Evolutionary conservation across 352 stramenopile genomes (phyloP).

Genomic region (Globisporangium acanthophoron): DNA sequence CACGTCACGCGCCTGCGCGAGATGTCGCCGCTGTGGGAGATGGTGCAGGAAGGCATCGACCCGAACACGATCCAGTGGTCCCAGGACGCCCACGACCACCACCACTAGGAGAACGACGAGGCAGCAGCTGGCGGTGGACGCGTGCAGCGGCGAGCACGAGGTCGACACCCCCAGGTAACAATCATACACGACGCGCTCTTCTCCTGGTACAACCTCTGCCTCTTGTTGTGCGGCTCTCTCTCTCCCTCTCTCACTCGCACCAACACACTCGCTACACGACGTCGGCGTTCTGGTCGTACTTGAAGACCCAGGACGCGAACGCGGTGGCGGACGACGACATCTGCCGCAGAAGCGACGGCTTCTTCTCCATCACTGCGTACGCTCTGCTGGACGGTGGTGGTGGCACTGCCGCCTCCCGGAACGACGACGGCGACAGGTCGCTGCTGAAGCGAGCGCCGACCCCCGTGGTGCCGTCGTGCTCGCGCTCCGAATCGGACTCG

Average conservation of each 20-base stretch:
- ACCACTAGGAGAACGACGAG: neutral
- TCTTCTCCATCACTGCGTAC: slow-evolving; percentile 14
- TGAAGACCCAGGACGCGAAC: slow-evolving; percentile 17
- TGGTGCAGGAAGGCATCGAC: slow-evolving; percentile 99
- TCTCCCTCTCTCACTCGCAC: too few relatives aligned
- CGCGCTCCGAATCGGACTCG: neutral
- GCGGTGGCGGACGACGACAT: slow-evolving; percentile 13
- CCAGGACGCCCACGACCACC: slow-evolving; percentile 87
- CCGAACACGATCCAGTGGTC: slow-evolving; percentile 99
- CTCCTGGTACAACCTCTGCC: too few relatives aligned
- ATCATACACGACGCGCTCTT: too few relatives aligned
- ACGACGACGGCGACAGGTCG: neutral
- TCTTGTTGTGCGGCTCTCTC: too few relatives aligned
- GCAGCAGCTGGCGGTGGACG: too few relatives aligned
- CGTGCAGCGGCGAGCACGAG: too few relatives aligned
- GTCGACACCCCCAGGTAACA: too few relatives aligned
- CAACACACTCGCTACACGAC: neutral
- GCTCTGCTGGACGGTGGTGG: slow-evolving; percentile 7
- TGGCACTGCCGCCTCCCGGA: neutral
- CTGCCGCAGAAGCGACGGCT: slow-evolving; percentile 13
- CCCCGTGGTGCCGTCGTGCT: neutral
- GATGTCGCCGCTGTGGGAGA: slow-evolving; percentile 99
- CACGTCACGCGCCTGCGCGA: slow-evolving; percentile 96
- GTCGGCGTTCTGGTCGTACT: slow-evolving; percentile 6
- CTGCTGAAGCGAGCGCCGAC: neutral